These are phyloP conservation scores for Arachnopeziza araneosa DNA, from an alignment of 2,329 filamentous ascomycete species.

Conservation along the genomic window DNA sequence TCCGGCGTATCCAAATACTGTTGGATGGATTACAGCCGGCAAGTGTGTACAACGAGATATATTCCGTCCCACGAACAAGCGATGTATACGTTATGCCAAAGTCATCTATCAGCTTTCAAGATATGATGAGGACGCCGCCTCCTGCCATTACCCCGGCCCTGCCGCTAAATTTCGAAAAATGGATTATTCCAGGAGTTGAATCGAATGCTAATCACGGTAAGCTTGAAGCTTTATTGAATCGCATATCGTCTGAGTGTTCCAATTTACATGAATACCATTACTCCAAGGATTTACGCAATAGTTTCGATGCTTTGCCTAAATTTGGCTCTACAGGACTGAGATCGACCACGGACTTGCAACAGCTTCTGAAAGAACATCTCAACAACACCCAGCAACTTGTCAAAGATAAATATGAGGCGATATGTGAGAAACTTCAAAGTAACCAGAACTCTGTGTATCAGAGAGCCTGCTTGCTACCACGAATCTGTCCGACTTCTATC, in stretches of 20 bases:
- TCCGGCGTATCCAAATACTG: neutral
- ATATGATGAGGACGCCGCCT: neutral
- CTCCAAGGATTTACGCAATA: neutral
- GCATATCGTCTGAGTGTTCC: neutral
- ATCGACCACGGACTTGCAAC: neutral
- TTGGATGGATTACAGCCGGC: neutral
- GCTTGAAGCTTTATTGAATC: neutral
- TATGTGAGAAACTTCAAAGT: neutral
- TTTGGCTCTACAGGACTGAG: neutral
- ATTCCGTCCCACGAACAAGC: neutral
- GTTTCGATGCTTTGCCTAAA: neutral
- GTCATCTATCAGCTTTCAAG: neutral
- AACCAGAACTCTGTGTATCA: conserved; percentile 33
- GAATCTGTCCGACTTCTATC: neutral
- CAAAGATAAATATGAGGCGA: neutral
- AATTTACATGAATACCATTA: neutral
- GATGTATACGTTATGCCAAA: neutral
- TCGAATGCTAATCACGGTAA: neutral
- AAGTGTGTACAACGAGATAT: neutral
- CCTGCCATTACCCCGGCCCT: neutral
- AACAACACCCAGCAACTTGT: neutral
- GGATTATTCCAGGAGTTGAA: neutral
- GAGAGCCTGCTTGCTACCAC: conserved; percentile 12
- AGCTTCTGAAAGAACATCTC: neutral
- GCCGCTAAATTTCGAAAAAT: neutral